Percentiles rank a stretch among this genome's conserved stretches.
These are phyloP conservation scores for Pyricularia sp. DNA, from an alignment of 2,329 filamentous ascomycete species.

Conservation along the genomic window DNA sequence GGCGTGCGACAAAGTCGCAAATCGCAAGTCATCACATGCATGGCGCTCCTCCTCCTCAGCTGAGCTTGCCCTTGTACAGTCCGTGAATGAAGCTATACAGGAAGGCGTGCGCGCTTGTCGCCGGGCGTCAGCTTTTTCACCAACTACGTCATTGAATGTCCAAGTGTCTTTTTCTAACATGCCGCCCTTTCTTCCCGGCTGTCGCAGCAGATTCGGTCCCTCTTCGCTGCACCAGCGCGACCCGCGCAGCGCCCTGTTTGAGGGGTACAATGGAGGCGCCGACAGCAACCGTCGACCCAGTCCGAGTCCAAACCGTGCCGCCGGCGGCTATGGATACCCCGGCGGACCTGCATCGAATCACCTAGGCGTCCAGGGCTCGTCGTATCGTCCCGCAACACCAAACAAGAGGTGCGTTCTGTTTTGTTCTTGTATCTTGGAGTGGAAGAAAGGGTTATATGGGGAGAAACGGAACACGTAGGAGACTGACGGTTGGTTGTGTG, in stretches of 20 bases:
- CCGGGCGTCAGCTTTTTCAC: background rate
- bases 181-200: background rate
- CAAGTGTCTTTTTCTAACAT: background rate
- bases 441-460: background rate
- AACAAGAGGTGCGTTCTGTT: conserved; percentile 44
- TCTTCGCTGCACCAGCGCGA: conserved; percentile 62
- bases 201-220: conserved; percentile 43
- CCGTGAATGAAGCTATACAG: background rate
- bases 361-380: conserved; percentile 2
- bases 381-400: conserved; percentile 54
- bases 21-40: background rate
- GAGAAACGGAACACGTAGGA: background rate
- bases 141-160: background rate
- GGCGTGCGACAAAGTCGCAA: background rate
- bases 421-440: background rate
- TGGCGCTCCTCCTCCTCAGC: background rate
- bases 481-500: conserved; percentile 1
- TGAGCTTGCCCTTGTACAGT: background rate
- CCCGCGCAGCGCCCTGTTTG: conserved; percentile 60
- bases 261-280: conserved; percentile 51
- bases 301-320: conserved; percentile 28
- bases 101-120: background rate
- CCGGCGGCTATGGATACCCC: conserved; percentile 40
- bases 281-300: conserved; percentile 28
- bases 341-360: conserved; percentile 9